These are phyloP conservation scores for Xylariaceae sp. DNA, from an alignment of 2,329 filamentous ascomycete genomes.

Conservation along the genomic window DNA sequence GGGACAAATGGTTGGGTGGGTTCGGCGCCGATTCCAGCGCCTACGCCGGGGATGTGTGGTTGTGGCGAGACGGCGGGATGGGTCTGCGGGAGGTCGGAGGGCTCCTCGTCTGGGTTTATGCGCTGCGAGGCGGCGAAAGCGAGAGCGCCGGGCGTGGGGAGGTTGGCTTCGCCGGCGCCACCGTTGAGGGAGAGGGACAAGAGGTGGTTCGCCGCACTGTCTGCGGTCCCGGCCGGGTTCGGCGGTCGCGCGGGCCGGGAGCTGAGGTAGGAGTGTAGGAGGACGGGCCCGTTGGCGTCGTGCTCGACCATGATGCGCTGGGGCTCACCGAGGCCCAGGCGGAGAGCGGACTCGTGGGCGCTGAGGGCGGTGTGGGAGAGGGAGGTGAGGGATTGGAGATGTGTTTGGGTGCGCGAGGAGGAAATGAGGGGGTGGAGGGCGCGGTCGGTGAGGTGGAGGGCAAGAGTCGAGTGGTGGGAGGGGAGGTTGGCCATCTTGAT, in stretches of 20 bases:
- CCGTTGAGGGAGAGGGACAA: too few species aligned
- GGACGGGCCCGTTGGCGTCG: slow-evolving; percentile 28
- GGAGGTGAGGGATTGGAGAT: slow-evolving; percentile 46
- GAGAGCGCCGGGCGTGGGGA: slow-evolving; percentile 4
- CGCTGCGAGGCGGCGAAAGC: slow-evolving; percentile 7
- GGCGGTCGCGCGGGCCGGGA: slow-evolving; percentile 4
- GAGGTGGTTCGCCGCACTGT: background rate
- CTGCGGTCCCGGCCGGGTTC: background rate
- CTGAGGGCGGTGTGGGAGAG: slow-evolving; percentile 50
- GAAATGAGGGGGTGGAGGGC: slow-evolving; percentile 54
- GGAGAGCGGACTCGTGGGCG: slow-evolving; percentile 47
- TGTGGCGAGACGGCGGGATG: background rate
- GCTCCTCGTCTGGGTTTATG: background rate
- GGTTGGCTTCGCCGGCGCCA: too few species aligned
- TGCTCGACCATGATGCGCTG: slow-evolving; percentile 58
- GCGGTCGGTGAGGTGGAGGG: slow-evolving; percentile 54
- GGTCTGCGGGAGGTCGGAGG: too few species aligned
- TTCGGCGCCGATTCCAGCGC: slow-evolving; percentile 4
- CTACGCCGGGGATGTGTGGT: slow-evolving; percentile 3
- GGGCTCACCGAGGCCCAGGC: slow-evolving; percentile 49
- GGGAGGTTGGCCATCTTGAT: slow-evolving; percentile 38
- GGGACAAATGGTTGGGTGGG: background rate
- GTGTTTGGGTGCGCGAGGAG: slow-evolving; percentile 37
- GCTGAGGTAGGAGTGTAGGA: slow-evolving; percentile 27
- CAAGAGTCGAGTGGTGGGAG: slow-evolving; percentile 45